Evolutionary conservation across 257 asterid species (phyloP), one percentile per base, ranked within the genome.

Genomic region (Plectranthus barbatus): DNA sequence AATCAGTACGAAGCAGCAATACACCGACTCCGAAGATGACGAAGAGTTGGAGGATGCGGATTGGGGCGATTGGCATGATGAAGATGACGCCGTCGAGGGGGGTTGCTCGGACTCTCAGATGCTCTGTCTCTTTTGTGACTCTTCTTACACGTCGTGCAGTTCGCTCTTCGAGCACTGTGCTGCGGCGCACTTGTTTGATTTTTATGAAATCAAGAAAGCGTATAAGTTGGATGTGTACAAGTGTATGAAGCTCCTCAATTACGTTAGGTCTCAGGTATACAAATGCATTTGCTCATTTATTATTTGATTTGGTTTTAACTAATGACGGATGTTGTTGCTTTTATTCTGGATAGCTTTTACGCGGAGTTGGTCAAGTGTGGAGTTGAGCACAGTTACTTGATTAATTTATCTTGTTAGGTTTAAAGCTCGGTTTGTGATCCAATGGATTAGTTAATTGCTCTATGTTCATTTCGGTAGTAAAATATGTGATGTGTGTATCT

Each of bases 231-330:
- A 92, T 77, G 85, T 92, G 65, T 92, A 92, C 24, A 81, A 69
- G 36, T 77, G 95, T 78, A 76, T 92, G 41, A 86, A 84, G 97
- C 87, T 92, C 72, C 77, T 92, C 73, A 92, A 92, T 72, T 89
- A 81, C 66, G 74, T 92, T 33, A 81, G 98, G 88, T 74, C 81
- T 33, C 86, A 92, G 97, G 98, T 89, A 81, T 26, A 77, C 66
- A 44, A 4, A 18, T 1, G 2, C 2, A 31, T 13, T 8, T 20
- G 7, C 56, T n/a, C 24, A 20, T 21, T 18, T 42, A 0, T 33
- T 3, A 17, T 46, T 23, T 26, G 13, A 41, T 37, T 26, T 36
- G 15, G 59, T 58, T 9, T 40, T 52, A 6, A 40, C 24, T 42
- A 40, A 8, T 61, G 7, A 31, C 17, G 31, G 21, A 9, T 18